phyloP scores from a whole-genome alignment of 768 basidiomycete species.

The Favolaschia claudopus region DNA sequence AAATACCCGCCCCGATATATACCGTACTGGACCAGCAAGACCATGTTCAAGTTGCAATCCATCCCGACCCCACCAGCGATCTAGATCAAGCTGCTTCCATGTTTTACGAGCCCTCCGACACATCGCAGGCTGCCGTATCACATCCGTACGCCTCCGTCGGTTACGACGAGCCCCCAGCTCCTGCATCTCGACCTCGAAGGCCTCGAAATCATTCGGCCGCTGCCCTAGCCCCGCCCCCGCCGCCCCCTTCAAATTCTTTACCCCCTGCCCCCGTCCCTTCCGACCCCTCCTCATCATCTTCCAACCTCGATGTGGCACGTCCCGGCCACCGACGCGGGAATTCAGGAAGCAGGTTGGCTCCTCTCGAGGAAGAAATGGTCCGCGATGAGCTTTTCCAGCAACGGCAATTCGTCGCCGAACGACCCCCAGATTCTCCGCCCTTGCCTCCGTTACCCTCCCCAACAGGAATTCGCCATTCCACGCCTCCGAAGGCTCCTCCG shows the following conservation, averaged over 20 bases:
- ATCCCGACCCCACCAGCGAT: constrained; percentile 12
- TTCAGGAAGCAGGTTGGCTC: constrained; percentile 62
- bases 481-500: constrained; percentile 47
- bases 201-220: constrained; percentile 55
- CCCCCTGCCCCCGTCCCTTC: constrained; percentile 63
- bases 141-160: constrained; percentile 63
- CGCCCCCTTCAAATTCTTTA: constrained; percentile 66
- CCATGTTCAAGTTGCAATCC: neutral
- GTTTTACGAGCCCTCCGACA: constrained; percentile 40
- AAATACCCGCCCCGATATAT: constrained; percentile 11
- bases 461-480: constrained; percentile 46
- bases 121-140: constrained; percentile 32
- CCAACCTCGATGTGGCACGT: no score
- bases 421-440: constrained; percentile 65
- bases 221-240: constrained; percentile 68
- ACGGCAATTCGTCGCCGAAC: constrained; percentile 48
- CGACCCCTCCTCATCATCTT: constrained; percentile 32
- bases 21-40: constrained; percentile 1
- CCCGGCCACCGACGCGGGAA: constrained; percentile 60
- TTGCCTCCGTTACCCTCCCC: constrained; percentile 69
- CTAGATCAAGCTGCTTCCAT: constrained; percentile 12
- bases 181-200: constrained; percentile 43
- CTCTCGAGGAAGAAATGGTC: constrained; percentile 71
- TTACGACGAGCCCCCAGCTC: constrained; percentile 46
- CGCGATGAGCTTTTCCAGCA: constrained; percentile 42